phyloP scores from a whole-genome alignment of 2,329 filamentous ascomycete species.

The Botrytis porri region DNA sequence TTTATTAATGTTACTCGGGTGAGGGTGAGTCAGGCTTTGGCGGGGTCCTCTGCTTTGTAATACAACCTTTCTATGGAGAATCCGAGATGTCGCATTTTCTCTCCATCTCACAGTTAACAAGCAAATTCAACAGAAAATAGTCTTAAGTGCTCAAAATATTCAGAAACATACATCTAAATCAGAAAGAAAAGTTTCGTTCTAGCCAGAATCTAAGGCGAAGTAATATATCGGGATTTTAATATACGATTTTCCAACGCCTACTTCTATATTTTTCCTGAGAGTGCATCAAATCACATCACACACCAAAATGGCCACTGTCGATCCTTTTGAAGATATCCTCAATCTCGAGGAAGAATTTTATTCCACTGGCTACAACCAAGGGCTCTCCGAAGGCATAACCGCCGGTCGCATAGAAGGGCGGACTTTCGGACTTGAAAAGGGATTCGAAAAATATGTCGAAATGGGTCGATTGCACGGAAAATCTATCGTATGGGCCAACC shows the following conservation, averaged over 20 bases:
- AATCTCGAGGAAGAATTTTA: conserved; percentile 71
- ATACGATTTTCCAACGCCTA: neutral
- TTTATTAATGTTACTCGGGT: conserved; percentile 10
- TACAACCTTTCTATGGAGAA: neutral
- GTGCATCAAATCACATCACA: neutral
- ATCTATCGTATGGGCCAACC: conserved; percentile 78
- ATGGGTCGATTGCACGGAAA: conserved; percentile 76
- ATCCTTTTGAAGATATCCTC: conserved; percentile 45
- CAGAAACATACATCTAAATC: neutral
- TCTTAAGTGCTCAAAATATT: neutral
- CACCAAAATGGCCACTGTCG: conserved; percentile 27
- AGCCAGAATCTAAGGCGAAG: neutral
- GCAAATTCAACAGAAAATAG: neutral
- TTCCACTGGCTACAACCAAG: conserved; percentile 73
- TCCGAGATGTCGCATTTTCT: neutral
- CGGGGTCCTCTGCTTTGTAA: conserved; percentile 8
- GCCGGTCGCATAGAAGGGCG: conserved; percentile 86
- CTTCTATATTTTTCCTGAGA: neutral
- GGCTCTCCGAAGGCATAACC: conserved; percentile 68
- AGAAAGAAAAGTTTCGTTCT: conserved; percentile 5
- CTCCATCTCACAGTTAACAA: neutral
- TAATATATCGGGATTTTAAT: neutral
- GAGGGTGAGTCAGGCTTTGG: conserved; percentile 19
- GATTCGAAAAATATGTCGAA: conserved; percentile 87
- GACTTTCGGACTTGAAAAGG: conserved; percentile 85